These are phyloP conservation scores for Tetraselmis chui DNA, from an alignment of 139 green algal species.

Conservation along the genomic window DNA sequence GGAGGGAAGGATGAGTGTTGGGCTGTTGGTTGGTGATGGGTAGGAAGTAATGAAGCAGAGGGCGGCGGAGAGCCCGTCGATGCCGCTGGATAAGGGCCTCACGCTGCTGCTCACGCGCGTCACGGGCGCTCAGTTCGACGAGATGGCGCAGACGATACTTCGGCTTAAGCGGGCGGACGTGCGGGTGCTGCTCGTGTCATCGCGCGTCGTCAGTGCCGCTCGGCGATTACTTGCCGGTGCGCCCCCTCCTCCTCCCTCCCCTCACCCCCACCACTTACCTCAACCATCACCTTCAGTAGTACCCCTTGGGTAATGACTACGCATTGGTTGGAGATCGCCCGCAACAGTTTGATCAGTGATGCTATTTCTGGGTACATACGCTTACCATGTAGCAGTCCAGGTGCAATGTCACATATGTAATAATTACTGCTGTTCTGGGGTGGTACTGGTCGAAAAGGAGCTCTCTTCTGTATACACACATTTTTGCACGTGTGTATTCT, in stretches of 20 bases:
- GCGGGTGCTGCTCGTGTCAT: background rate
- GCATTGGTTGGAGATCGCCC: too few relatives aligned
- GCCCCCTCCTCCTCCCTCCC: background rate
- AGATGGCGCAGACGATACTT: slow-evolving; percentile 3
- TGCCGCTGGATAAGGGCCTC: slow-evolving; percentile 4
- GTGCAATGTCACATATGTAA: too few relatives aligned
- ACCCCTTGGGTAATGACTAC: too few relatives aligned
- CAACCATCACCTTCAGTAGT: too few relatives aligned
- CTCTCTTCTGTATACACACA: too few relatives aligned
- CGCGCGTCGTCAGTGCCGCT: background rate
- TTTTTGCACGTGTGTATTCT: too few relatives aligned
- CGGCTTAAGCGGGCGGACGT: slow-evolving; percentile 1
- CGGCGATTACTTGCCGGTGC: slow-evolving; percentile 1
- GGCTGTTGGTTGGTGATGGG: background rate
- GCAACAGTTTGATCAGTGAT: too few relatives aligned
- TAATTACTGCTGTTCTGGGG: too few relatives aligned
- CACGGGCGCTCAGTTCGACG: slow-evolving; percentile 3
- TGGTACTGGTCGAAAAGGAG: too few relatives aligned
- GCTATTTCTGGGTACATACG: too few relatives aligned
- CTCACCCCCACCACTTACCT: background rate
- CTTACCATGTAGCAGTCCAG: too few relatives aligned
- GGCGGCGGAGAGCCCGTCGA: background rate
- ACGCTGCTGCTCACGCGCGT: background rate
- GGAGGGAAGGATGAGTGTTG: too few relatives aligned
- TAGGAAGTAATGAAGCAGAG: background rate